Conservation (phyloP, 179 eudicot species). For the Patellifolia procumbens region DNA sequence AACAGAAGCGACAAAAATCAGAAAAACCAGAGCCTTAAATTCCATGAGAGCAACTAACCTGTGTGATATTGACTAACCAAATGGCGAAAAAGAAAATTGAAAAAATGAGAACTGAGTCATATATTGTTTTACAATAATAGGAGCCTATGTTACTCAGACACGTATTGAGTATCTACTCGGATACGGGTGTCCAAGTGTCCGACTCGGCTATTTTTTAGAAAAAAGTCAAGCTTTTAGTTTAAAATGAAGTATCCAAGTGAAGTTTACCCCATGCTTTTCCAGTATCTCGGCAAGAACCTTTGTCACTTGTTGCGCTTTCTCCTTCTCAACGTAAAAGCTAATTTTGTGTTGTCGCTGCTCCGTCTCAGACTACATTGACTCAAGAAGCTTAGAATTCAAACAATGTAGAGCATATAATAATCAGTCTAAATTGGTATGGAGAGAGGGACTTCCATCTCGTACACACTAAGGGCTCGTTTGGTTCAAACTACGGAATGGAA, state of each 20-base stretch:
- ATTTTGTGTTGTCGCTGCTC: slow-evolving; percentile 93
- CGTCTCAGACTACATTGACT: slow-evolving; percentile 71
- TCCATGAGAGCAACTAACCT: too few species aligned
- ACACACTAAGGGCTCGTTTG: too few species aligned
- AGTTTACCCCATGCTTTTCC: slow-evolving; percentile 84
- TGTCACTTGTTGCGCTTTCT: slow-evolving; percentile 74
- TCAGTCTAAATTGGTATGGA: not conserved
- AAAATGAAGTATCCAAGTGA: too few species aligned
- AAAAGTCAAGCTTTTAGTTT: too few species aligned
- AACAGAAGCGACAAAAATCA: not conserved
- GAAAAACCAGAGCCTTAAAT: not conserved
- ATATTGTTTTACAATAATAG: not conserved
- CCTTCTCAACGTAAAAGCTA: slow-evolving; percentile 88
- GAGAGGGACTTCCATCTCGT: not conserved
- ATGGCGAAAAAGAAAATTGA: not conserved
- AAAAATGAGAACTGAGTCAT: not conserved
- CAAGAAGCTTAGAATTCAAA: slow-evolving; percentile 11
- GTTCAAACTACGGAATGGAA: too few species aligned
- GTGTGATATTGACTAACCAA: too few species aligned
- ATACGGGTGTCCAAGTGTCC: too few species aligned
- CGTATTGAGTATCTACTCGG: too few species aligned
- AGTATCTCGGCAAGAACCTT: slow-evolving; percentile 61
- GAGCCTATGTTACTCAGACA: too few species aligned
- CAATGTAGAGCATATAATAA: not conserved
- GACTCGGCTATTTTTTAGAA: too few species aligned